Percentiles rank a stretch among this genome's conserved stretches.
Conservation (phyloP, 2,329 filamentous ascomycete species). For the Colletotrichum incanum region DNA sequence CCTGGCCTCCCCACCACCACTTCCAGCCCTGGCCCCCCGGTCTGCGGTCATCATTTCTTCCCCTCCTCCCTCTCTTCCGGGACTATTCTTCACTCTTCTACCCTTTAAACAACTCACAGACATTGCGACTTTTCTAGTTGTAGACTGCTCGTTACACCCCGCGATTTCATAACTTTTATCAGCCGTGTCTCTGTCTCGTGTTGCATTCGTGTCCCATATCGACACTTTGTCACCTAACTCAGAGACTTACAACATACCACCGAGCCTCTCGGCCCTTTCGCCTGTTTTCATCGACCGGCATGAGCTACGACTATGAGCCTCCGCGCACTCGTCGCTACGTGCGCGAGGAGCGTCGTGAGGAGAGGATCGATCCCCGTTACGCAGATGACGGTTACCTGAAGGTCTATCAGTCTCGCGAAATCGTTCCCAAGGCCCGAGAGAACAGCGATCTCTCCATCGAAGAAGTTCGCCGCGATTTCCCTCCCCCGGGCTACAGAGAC, state of each 20-base stretch:
- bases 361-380: constrained; percentile 66
- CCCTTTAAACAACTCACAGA: constrained; percentile 12
- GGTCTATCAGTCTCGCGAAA: constrained; percentile 64
- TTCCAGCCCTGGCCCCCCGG: constrained; percentile 36
- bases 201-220: background rate
- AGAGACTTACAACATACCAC: constrained; percentile 13
- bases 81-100: constrained; percentile 6
- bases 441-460: constrained; percentile 84
- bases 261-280: constrained; percentile 6
- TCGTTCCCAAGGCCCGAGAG: constrained; percentile 75
- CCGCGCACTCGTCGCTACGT: constrained; percentile 64
- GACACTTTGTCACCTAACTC: background rate
- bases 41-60: constrained; percentile 32
- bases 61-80: constrained; percentile 13
- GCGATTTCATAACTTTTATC: constrained; percentile 2
- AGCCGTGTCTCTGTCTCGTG: background rate
- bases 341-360: constrained; percentile 68
- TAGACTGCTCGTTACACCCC: background rate
- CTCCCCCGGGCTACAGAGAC: constrained; percentile 75
- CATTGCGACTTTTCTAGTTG: background rate
- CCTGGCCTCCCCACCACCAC: constrained; percentile 31
- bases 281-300: constrained; percentile 11
- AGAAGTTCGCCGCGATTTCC: constrained; percentile 88
- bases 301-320: constrained; percentile 70
- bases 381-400: constrained; percentile 67